Evolutionary conservation across 257 asterid species (phyloP).

Genomic region (Solanum pinnatisectum): DNA sequence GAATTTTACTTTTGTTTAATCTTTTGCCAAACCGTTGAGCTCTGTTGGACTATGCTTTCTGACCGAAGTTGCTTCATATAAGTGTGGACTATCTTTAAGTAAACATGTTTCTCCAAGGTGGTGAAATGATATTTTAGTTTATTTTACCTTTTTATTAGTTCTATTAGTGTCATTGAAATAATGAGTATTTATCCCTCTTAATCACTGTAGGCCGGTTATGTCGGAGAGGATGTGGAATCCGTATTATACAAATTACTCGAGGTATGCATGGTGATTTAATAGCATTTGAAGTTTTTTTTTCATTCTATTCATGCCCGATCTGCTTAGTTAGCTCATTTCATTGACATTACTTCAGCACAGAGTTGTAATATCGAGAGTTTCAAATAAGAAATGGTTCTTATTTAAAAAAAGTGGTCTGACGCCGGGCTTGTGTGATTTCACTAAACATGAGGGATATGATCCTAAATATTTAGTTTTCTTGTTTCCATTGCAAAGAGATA

Average conservation of each 20-base stretch:
- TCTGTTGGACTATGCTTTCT: background rate
- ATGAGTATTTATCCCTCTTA: background rate
- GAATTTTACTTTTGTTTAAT: background rate
- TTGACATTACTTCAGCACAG: background rate
- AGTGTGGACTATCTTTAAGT: background rate
- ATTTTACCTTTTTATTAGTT: background rate
- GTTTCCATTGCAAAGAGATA: background rate
- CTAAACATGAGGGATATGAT: background rate
- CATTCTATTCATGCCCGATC: background rate
- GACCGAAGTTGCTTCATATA: background rate
- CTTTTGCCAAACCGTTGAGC: background rate
- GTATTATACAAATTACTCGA: conserved; percentile 61
- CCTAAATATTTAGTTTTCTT: background rate
- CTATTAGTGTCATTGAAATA: background rate
- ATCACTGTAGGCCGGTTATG: conserved; percentile 80
- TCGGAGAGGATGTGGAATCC: conserved; percentile 96
- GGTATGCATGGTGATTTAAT: conserved; percentile 30
- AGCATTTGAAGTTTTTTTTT: background rate
- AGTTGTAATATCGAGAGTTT: background rate
- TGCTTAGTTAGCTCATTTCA: background rate
- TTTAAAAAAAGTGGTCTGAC: background rate
- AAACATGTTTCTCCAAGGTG: background rate
- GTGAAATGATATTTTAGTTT: background rate
- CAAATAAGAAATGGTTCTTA: background rate
- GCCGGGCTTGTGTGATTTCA: background rate